These are phyloP conservation scores for Linnemannia hyalina DNA, from an alignment of 192 early-diverging fungal species.

Conservation along the genomic window DNA sequence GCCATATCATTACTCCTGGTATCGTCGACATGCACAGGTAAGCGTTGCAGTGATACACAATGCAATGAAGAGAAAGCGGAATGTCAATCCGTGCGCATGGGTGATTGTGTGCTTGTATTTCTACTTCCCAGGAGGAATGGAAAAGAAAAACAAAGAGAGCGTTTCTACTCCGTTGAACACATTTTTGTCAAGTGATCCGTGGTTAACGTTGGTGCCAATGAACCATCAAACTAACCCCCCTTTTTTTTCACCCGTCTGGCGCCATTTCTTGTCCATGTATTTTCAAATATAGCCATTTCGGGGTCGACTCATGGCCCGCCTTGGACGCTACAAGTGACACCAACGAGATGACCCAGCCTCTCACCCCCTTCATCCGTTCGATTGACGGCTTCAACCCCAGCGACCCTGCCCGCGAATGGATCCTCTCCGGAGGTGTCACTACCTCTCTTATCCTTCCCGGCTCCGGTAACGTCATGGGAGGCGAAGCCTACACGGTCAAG, in stretches of 20 bases:
- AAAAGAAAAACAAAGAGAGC: neutral
- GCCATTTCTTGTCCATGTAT: neutral
- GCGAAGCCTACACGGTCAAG: slow-evolving; percentile 80
- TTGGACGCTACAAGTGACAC: slow-evolving; percentile 67
- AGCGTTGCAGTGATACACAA: neutral
- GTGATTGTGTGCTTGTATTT: neutral
- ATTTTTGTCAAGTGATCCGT: neutral
- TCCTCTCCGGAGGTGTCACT: slow-evolving; percentile 78
- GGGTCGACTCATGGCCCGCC: slow-evolving; percentile 74
- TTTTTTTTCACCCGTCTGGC: neutral
- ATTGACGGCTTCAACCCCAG: slow-evolving; percentile 79
- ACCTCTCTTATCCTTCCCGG: slow-evolving; percentile 80
- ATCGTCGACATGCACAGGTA: slow-evolving; percentile 82
- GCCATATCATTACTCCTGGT: slow-evolving; percentile 80
- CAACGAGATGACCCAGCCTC: slow-evolving; percentile 75
- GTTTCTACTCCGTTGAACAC: neutral
- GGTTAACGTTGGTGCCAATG: neutral
- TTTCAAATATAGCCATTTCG: slow-evolving; percentile 66
- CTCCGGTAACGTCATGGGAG: slow-evolving; percentile 82
- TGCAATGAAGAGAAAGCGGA: neutral
- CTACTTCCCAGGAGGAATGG: neutral
- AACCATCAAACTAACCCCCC: neutral
- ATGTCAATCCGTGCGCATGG: neutral
- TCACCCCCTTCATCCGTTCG: slow-evolving; percentile 74
- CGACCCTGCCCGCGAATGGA: slow-evolving; percentile 62